Percentiles rank a stretch among this genome's conserved stretches.
phyloP scores from a whole-genome alignment of 192 early-diverging fungal genomes.

The Coemansia sp. region DNA sequence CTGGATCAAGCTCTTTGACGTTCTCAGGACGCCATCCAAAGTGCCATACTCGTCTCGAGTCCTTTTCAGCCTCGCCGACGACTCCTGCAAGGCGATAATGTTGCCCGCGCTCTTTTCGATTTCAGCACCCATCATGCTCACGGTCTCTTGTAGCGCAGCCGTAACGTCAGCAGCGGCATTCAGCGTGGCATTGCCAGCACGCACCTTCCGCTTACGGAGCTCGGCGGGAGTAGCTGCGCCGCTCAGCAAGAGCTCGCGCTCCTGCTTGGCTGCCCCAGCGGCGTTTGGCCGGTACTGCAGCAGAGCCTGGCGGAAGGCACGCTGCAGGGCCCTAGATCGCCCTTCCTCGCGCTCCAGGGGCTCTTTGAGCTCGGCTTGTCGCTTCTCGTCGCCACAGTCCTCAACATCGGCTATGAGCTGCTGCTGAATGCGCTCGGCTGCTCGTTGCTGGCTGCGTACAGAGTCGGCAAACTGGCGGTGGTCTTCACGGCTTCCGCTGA shows the following conservation, averaged over 20 bases:
- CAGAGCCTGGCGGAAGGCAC: conserved; percentile 31
- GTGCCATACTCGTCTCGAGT: conserved; percentile 29
- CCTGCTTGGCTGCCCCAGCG: conserved; percentile 13
- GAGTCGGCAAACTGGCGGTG: conserved; percentile 34
- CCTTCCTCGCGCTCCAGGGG: not conserved
- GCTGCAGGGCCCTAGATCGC: conserved; percentile 12
- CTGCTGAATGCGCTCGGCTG: conserved; percentile 30
- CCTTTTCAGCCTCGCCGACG: conserved; percentile 25
- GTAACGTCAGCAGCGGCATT: conserved; percentile 48
- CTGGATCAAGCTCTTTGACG: conserved; percentile 34
- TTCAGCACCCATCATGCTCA: conserved; percentile 53
- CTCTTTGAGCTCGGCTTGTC: not conserved
- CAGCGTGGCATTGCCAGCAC: conserved; percentile 25
- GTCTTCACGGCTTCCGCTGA: conserved; percentile 37
- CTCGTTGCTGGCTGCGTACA: conserved; percentile 47
- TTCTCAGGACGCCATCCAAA: conserved; percentile 37
- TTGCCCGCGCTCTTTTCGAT: conserved; percentile 52
- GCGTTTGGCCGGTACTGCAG: conserved; percentile 32
- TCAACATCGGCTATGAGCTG: conserved; percentile 8
- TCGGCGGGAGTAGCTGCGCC: conserved; percentile 44
- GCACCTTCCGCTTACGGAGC: conserved; percentile 42
- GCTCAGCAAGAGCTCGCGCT: conserved; percentile 39
- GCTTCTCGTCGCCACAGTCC: not conserved
- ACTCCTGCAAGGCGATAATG: conserved; percentile 36
- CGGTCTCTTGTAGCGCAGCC: conserved; percentile 45